Conservation (phyloP, 345 rosid species). For the Excoecaria agallocha region DNA sequence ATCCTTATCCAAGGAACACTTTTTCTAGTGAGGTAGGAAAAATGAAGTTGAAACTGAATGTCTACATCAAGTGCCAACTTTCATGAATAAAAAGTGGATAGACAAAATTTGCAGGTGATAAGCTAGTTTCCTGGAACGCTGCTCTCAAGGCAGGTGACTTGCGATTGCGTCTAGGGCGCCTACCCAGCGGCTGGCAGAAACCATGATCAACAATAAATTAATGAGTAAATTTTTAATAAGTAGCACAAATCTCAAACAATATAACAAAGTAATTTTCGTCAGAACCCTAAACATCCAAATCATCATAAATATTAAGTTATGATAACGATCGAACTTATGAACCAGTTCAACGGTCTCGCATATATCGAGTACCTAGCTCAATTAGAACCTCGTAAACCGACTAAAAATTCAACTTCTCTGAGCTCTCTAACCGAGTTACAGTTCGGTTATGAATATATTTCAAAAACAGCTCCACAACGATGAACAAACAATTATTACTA, state of each 20-base stretch:
- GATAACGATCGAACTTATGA: no score
- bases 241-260: background rate
- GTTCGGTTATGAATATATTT: no score
- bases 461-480: no score
- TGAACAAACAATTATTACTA: no score
- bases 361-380: no score
- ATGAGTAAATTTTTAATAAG: no score
- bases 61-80: constrained; percentile 45
- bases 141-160: constrained; percentile 62
- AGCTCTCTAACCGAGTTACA: no score
- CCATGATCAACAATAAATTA: background rate
- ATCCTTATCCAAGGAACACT: constrained; percentile 2
- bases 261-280: background rate
- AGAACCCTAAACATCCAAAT: background rate
- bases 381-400: no score
- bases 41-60: background rate
- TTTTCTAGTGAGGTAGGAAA: constrained; percentile 3
- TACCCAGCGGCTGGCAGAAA: constrained; percentile 56
- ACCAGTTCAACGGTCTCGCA: no score
- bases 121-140: constrained; percentile 80
- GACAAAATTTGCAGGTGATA: constrained; percentile 84
- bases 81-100: constrained; percentile 95
- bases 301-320: background rate
- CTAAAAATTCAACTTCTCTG: no score
- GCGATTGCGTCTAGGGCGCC: constrained; percentile 88